A percentile compares a stretch with the other conserved stretches of the same genome.
These are phyloP conservation scores for Penicillium hordei DNA, from an alignment of 2,329 filamentous ascomycete species.

Conservation along the genomic window DNA sequence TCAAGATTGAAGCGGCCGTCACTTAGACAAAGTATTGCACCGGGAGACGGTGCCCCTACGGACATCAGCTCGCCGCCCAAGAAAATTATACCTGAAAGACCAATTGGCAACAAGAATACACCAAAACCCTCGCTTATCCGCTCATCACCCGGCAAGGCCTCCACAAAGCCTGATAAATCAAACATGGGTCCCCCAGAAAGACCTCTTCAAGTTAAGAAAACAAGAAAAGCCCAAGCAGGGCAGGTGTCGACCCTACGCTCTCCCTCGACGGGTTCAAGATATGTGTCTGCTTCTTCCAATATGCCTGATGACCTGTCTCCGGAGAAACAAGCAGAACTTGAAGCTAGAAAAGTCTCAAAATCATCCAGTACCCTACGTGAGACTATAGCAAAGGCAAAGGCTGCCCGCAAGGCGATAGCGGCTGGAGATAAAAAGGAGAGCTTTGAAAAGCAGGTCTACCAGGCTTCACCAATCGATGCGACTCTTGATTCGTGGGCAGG, in stretches of 20 bases:
- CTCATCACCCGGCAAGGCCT: conserved; percentile 55
- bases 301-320: conserved; percentile 31
- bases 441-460: conserved; percentile 5
- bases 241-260: conserved; percentile 31
- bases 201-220: conserved; percentile 42
- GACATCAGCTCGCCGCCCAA: conserved; percentile 20
- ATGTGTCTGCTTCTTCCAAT: conserved; percentile 32
- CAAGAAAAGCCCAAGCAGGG: conserved; percentile 36
- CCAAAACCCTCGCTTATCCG: conserved; percentile 52
- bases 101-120: conserved; percentile 51
- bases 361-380: conserved; percentile 81
- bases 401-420: conserved; percentile 63
- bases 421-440: conserved; percentile 27
- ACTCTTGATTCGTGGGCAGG: conserved; percentile 51
- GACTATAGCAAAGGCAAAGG: conserved; percentile 90
- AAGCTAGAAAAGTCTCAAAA: conserved; percentile 54
- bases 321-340: conserved; percentile 31
- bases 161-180: conserved; percentile 55
- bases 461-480: conserved; percentile 20
- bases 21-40: conserved; percentile 21
- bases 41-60: conserved; percentile 10
- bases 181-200: conserved; percentile 32
- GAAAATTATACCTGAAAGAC: conserved; percentile 14
- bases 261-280: conserved; percentile 34
- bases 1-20: conserved; percentile 26